Conservation (phyloP, 805 yeast genomes). For the Sugiyamaella mastotermitis region DNA sequence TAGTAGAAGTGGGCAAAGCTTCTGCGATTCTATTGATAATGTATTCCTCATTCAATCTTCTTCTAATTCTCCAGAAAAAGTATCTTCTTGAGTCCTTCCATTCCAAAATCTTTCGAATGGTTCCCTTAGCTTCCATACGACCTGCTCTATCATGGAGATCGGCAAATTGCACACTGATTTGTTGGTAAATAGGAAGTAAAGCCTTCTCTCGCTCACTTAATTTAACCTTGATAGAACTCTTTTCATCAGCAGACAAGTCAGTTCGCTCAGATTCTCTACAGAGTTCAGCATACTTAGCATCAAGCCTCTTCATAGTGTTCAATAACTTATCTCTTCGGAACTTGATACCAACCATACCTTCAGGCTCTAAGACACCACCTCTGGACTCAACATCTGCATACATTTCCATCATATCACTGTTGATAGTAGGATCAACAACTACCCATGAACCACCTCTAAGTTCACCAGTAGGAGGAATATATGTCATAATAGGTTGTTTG, state of each 20-base stretch:
- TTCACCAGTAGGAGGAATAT: conserved; percentile 98
- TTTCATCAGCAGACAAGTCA: conserved; percentile 56
- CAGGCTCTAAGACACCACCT: conserved; percentile 98
- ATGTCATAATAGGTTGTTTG: conserved; percentile 94
- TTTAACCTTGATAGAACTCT: conserved; percentile 55
- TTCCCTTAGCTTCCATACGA: conserved; percentile 94
- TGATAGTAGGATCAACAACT: conserved; percentile 97
- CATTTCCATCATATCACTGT: conserved; percentile 98
- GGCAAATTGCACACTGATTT: conserved; percentile 92
- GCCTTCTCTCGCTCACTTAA: conserved; percentile 72
- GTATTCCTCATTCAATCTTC: conserved; percentile 91
- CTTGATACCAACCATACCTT: conserved; percentile 98
- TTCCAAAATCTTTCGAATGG: conserved; percentile 74
- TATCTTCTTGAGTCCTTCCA: conserved; percentile 88
- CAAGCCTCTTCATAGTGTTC: conserved; percentile 88
- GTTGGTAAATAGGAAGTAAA: conserved; percentile 83
- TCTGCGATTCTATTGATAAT: conserved; percentile 67
- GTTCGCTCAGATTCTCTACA: conserved; percentile 48
- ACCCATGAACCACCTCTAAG: conserved; percentile 99
- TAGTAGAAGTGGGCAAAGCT: conserved; percentile 51
- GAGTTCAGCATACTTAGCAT: conserved; percentile 58
- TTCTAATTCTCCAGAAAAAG: conserved; percentile 98
- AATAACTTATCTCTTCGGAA: conserved; percentile 89
- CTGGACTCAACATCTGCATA: conserved; percentile 94
- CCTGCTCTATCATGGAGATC: conserved; percentile 97